Evolutionary conservation across 345 rosid species (phyloP), one percentile per base, ranked within the genome.

Genomic region (Gossypium sturtianum): DNA sequence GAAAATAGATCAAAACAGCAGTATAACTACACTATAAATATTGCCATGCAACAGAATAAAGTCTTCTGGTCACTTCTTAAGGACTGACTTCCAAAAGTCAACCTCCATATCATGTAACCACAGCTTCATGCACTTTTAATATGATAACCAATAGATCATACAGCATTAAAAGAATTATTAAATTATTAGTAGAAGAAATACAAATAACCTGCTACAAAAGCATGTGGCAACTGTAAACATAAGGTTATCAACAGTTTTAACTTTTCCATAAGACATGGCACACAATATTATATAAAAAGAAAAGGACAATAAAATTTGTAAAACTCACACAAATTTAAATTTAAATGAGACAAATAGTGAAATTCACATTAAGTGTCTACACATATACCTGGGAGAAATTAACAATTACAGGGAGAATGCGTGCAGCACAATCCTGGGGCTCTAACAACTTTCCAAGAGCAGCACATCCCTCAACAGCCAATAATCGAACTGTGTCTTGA

Each of bases 391-490:
- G 97, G 1, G 96, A 91, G 83, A 89, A 91, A 85, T 78, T 91
- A 79, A 89, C 93, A 74, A 91, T 89, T 56, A 89, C 90, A 12
- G 91, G 93, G 51, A 91, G 93, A 81, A 89, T 86, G 82, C 85
- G 91, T 8, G 85, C 80, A 22, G 89, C 88, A 77, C 96, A 89
- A 72, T 91, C 90, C 63, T 86, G 90, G 73, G 96, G 86, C 71
- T 91, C 88, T 86, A 91, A 81, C 88, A 89, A 78, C 80, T 89
- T 89, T 66, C 96, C 93, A 64, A 91, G 91, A 57, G 93, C 88
- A 74, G 90, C 87, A 80, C 96, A 89, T 74, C 96, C 89, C 86
- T 91, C 96, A 80, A 91, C 93, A 29, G 91, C 96, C 88, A 91
- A 82, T 74, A 91, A 74, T 45, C 96, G 87, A 75, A 91, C 96